Evolutionary conservation across 441 rosid species (phyloP), one percentile per base, ranked within the genome.

Genomic region (Adansonia madagascariensis): DNA sequence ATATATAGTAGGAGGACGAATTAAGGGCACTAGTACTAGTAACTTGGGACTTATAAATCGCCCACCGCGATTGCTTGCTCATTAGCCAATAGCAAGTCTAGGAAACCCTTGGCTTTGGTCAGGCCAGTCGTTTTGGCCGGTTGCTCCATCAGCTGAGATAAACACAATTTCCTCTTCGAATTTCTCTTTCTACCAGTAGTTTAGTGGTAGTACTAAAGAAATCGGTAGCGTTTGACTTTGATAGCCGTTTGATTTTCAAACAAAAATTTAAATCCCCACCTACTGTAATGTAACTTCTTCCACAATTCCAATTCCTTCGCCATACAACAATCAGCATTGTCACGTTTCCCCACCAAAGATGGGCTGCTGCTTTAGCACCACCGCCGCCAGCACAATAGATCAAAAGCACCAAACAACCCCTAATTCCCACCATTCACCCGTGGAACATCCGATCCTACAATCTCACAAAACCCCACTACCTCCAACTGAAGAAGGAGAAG

Each of bases 311-410:
- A 31, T 3, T 47, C 12, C 27, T 74, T 60, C 47, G 49, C 64
- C n/a, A 10, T 35, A 7, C 17, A 55, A 20, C 31, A 10, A 50
- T 1, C 11, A 6, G 6, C 77, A 24, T 44, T 35, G 47, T 35
- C 41, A 18, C 31, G 18, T 47, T 18, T 71, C 75, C 17, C 76
- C 50, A 56, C 64, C 43, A 68, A 59, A 74, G 55, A 91, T 89
- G 91, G 91, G 95, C 57, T 89, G 93, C 79, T 85, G 86, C 76
- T 8, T 83, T 43, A 86, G 88, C 87, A 80, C 78, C 79, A 39
- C 77, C 73, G 14, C 53, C 46, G 75, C 75, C 66, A 1, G 63
- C 46, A 72, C 35, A n/a, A 55, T 50, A 31, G 57, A 73, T 10
- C 50, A 66, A 43, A 41, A 22, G 4, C 27, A 9, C 53, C 73